Conservation (phyloP, 352 stramenopile genomes). For the Salisapilia sapeloensis region DNA sequence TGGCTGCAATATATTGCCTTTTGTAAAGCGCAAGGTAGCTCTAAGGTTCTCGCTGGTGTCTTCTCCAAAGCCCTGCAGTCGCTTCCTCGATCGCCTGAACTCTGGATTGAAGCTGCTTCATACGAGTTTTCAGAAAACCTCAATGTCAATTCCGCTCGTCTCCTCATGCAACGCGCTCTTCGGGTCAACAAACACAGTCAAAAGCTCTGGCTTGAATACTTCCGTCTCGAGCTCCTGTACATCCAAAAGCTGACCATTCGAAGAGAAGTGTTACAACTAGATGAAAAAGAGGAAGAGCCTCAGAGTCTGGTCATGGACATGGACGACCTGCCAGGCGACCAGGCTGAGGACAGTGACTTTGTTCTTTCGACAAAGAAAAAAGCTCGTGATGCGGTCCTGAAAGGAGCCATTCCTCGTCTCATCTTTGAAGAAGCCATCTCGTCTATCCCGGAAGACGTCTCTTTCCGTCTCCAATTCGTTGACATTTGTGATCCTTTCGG, state of each 20-base stretch:
- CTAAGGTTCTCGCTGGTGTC: slow-evolving; percentile 50
- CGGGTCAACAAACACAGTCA: slow-evolving; percentile 69
- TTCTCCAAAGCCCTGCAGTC: slow-evolving; percentile 79
- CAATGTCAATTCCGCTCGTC: slow-evolving; percentile 73
- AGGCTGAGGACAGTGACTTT: slow-evolving; percentile 8
- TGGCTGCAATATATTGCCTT: slow-evolving; percentile 86
- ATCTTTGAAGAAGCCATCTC: slow-evolving; percentile 59
- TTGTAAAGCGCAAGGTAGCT: slow-evolving; percentile 52
- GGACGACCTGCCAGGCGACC: slow-evolving; percentile 6
- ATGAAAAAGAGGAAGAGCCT: slow-evolving; percentile 5
- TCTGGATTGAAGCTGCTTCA: slow-evolving; percentile 84
- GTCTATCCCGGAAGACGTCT: slow-evolving; percentile 33
- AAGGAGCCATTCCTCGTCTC: slow-evolving; percentile 73
- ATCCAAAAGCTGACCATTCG: slow-evolving; percentile 78
- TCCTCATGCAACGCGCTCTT: slow-evolving; percentile 87
- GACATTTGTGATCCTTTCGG: slow-evolving; percentile 65
- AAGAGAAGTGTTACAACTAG: slow-evolving; percentile 23
- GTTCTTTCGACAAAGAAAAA: slow-evolving; percentile 35
- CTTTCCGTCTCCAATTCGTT: slow-evolving; percentile 63
- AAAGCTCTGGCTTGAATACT: slow-evolving; percentile 85
- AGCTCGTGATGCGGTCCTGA: slow-evolving; percentile 44
- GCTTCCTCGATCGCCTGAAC: slow-evolving; percentile 63
- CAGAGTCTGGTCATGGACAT: no score
- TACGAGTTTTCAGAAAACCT: slow-evolving; percentile 81
- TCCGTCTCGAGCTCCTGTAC: slow-evolving; percentile 81